Base-by-base conservation (phyloP, 805 yeast species). In the Metschnikowia dekortorum region DNA sequence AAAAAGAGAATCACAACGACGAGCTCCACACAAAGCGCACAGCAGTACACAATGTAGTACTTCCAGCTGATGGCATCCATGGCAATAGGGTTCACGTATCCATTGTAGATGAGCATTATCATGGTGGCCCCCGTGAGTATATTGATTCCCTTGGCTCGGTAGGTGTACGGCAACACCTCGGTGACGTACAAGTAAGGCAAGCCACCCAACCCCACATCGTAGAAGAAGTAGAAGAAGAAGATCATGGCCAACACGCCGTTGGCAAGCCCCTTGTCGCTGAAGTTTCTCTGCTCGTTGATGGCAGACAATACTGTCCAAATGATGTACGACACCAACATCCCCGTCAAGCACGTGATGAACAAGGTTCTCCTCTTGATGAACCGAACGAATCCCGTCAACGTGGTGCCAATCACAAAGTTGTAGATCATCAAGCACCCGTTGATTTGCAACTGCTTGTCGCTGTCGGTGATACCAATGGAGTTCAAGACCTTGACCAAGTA, bases 401-500 rank as follows among this genome's bases (percentile, higher is more conserved):
- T 44, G 37, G 51, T 44, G 9, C 71, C 59, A 47, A 66, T 53
- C 22, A 64, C 67, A 55, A 73, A 71, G 66, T 78, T 53, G 47
- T 54, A 54, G 18, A 54, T 52, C 58, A 54, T 54, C 52, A 54
- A 70, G 52, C 76, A 74, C 49, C 79, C 83, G 60, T 80, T 80
- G 60, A 79, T 72, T 45, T 74, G 61, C 49, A 79, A 70, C 62
- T 80, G 80, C 33, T 26, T 47, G 42, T 47, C 51, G 9, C 50
- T 47, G n/a, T 68, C 69, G 44, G 78, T 76, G 57, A 80, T 76
- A 51, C 85, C 84, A 60, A 81, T 78, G 29, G 81, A 73, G 51
- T 65, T 60, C 55, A 81, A 70, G 13, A 81, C 84, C 56, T 72
- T 69, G 52, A 71, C 67, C 53, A 79, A 65, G 62, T 79, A 79